These are phyloP conservation scores for Rhizopus stolonifer DNA, from an alignment of 371 early-diverging fungal genomes.

Conservation along the genomic window DNA sequence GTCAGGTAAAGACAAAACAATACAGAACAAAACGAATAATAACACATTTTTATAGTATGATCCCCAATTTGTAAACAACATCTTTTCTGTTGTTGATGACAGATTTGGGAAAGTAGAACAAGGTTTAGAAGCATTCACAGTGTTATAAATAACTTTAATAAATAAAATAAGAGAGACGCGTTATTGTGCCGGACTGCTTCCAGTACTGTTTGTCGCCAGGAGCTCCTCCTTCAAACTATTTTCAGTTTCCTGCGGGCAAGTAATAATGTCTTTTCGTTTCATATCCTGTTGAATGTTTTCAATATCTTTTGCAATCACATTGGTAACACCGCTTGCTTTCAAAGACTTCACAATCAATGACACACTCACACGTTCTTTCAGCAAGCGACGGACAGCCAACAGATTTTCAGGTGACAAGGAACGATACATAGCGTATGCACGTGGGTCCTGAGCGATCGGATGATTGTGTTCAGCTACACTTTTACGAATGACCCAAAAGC, in stretches of 20 bases:
- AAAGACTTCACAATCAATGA: constrained; percentile 13
- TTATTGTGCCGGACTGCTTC: too few species aligned
- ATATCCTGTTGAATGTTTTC: constrained; percentile 29
- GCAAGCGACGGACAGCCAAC: constrained; percentile 6
- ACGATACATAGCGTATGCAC: constrained; percentile 22
- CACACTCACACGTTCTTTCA: constrained; percentile 14
- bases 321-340: constrained; percentile 12
- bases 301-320: constrained; percentile 24
- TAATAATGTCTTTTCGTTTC: constrained; percentile 12
- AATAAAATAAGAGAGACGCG: too few species aligned
- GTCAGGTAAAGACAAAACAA: constrained; percentile 37
- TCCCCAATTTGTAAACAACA: constrained; percentile 56
- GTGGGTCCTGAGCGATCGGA: constrained; percentile 14
- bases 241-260: neutral
- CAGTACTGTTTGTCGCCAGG: neutral
- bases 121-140: constrained; percentile 49
- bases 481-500: constrained; percentile 21
- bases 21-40: neutral
- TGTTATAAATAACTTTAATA: constrained; percentile 24
- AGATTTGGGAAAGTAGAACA: constrained; percentile 45
- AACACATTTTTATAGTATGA: constrained; percentile 34
- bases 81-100: constrained; percentile 50
- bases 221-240: neutral
- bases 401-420: constrained; percentile 18
- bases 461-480: constrained; percentile 26